Percentiles rank a stretch among this genome's conserved stretches.
These are phyloP conservation scores for Cytospora mali DNA, from an alignment of 2,329 filamentous ascomycete genomes.

Conservation along the genomic window DNA sequence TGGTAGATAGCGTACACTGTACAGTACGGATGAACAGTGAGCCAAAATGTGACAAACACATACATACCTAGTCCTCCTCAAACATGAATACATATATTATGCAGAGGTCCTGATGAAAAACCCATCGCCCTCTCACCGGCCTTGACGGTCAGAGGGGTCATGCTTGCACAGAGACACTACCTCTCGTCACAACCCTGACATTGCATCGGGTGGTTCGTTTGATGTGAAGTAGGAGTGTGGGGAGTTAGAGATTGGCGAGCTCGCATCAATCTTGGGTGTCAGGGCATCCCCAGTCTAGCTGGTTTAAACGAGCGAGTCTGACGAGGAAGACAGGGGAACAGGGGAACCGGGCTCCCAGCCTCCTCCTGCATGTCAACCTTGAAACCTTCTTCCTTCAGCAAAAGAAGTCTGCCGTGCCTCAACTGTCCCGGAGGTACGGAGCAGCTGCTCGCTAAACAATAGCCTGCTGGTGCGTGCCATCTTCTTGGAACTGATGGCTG, in stretches of 20 bases:
- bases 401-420: too few species aligned
- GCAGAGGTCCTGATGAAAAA: too few species aligned
- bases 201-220: slow-evolving; percentile 4
- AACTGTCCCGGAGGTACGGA: too few species aligned
- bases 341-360: neutral
- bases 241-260: slow-evolving; percentile 26
- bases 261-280: slow-evolving; percentile 24
- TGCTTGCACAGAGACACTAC: neutral
- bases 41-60: too few species aligned
- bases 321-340: too few species aligned
- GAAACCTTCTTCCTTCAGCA: too few species aligned
- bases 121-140: neutral
- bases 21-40: neutral
- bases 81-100: too few species aligned
- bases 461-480: too few species aligned
- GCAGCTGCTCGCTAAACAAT: too few species aligned
- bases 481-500: too few species aligned
- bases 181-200: slow-evolving; percentile 5
- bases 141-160: neutral
- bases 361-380: too few species aligned
- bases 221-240: slow-evolving; percentile 2
- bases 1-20: neutral
- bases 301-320: neutral
- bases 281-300: neutral
- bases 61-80: too few species aligned